Evolutionary conservation across 805 yeast species (phyloP).

Genomic region (Cyberlindnera suaveolens): DNA sequence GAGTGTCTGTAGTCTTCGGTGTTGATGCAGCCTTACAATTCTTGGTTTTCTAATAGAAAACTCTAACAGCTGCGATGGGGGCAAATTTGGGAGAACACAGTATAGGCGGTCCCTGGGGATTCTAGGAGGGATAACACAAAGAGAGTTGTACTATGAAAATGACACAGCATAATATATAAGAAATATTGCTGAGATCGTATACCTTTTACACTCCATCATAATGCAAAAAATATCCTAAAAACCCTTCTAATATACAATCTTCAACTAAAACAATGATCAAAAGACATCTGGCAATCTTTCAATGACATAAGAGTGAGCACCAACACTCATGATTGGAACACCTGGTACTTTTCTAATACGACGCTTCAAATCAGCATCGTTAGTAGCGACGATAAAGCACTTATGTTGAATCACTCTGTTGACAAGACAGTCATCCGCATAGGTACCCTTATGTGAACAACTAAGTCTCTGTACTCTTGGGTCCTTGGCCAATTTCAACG

Average conservation of each 20-base stretch:
- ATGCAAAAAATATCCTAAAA: background rate
- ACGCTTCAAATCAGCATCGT: conserved; percentile 94
- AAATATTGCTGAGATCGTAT: too few species aligned
- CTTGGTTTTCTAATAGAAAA: too few species aligned
- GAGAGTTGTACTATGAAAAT: too few species aligned
- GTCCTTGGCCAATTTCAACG: conserved; percentile 86
- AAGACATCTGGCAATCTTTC: conserved; percentile 96
- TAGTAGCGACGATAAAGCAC: conserved; percentile 95
- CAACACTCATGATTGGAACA: conserved; percentile 94
- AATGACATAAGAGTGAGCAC: conserved; percentile 84
- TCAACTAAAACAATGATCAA: conserved; percentile 21
- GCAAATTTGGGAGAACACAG: too few species aligned
- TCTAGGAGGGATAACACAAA: too few species aligned
- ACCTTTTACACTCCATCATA: too few species aligned
- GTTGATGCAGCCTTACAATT: too few species aligned
- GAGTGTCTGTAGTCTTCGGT: too few species aligned
- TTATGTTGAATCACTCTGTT: conserved; percentile 92
- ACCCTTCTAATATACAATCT: background rate
- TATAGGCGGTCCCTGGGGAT: too few species aligned
- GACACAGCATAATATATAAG: too few species aligned
- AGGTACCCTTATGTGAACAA: conserved; percentile 92
- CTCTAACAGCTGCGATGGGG: too few species aligned
- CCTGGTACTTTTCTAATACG: conserved; percentile 96
- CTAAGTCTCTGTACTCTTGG: conserved; percentile 83
- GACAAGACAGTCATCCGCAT: conserved; percentile 97